phyloP scores from a whole-genome alignment of 345 rosid species.

The Turnera subulata region DNA sequence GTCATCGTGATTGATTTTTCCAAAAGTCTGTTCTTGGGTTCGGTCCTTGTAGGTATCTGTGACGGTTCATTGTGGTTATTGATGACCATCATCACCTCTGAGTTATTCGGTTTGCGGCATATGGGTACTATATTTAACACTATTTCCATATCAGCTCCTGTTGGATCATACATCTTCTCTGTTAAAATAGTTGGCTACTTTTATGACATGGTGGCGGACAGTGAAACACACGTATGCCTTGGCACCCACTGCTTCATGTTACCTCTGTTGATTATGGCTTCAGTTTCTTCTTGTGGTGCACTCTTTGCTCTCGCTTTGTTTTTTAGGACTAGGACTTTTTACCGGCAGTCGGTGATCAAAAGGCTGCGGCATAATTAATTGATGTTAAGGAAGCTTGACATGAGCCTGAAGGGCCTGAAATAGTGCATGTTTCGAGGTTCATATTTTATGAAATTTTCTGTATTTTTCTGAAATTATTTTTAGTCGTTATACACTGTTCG shows the following conservation, averaged over 20 bases:
- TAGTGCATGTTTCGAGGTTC: too few species aligned
- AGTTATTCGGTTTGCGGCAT: conserved; percentile 45
- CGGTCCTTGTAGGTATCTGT: conserved; percentile 41
- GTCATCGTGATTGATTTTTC: conserved; percentile 46
- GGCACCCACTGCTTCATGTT: conserved; percentile 46
- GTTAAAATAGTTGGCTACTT: too few species aligned
- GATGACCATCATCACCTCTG: conserved; percentile 44
- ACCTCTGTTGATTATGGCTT: conserved; percentile 44
- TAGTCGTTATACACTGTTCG: too few species aligned
- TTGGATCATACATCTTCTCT: too few species aligned
- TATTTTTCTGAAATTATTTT: too few species aligned
- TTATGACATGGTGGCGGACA: too few species aligned
- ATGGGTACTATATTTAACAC: too few species aligned
- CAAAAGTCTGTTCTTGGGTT: conserved; percentile 39
- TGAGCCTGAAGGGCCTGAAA: too few species aligned
- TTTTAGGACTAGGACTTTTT: conserved; percentile 41
- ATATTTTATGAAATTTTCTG: too few species aligned
- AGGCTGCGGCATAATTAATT: conserved; percentile 21
- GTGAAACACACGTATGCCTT: conserved; percentile 24
- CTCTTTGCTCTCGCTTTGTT: conserved; percentile 36
- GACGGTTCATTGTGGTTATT: conserved; percentile 55
- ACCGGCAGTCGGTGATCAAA: conserved; percentile 21
- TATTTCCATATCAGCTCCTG: too few species aligned
- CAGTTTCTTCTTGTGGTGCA: conserved; percentile 37
- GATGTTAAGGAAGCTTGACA: conserved; percentile 20